These are phyloP conservation scores for Ascochyta rabiei DNA, from an alignment of 2,329 filamentous ascomycete species.

Conservation along the genomic window DNA sequence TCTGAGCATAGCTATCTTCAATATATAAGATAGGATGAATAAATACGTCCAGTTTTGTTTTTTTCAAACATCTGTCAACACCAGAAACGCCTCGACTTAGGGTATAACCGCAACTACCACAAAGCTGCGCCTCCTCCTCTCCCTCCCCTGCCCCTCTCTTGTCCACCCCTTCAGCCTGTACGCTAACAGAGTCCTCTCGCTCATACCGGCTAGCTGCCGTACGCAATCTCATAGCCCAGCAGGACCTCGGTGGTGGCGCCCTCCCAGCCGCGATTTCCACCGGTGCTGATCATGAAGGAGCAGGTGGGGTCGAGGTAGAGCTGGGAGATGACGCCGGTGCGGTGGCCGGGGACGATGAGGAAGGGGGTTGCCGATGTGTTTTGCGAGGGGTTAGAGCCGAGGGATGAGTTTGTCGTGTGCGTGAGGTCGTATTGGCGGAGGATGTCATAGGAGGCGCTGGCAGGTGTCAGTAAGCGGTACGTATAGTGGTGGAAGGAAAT, in stretches of 20 bases:
- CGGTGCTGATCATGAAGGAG: constrained; percentile 88
- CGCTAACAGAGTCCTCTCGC: too few species aligned
- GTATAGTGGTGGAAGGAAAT: too few species aligned
- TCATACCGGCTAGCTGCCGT: constrained; percentile 30
- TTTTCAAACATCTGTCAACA: too few species aligned
- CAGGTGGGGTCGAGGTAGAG: constrained; percentile 88
- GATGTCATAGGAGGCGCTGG: constrained; percentile 88
- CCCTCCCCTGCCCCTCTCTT: too few species aligned
- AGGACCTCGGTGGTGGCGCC: constrained; percentile 87
- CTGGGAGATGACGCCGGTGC: constrained; percentile 85
- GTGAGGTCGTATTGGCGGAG: constrained; percentile 88
- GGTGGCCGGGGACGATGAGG: constrained; percentile 90
- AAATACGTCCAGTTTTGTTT: too few species aligned
- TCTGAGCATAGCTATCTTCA: too few species aligned
- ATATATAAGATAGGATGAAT: too few species aligned
- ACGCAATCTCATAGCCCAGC: constrained; percentile 88
- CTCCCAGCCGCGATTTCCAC: constrained; percentile 94
- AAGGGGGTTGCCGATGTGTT: constrained; percentile 80
- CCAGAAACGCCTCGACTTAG: too few species aligned
- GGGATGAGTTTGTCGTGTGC: constrained; percentile 52
- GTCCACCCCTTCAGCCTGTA: too few species aligned
- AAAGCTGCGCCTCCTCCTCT: too few species aligned
- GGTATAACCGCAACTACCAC: too few species aligned
- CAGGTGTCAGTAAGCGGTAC: constrained; percentile 11
- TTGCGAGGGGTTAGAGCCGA: constrained; percentile 52